Evolutionary conservation across 169 alveolate genomes (phyloP), one percentile per base, ranked within the genome.

Genomic region (Plasmodium ovale): DNA sequence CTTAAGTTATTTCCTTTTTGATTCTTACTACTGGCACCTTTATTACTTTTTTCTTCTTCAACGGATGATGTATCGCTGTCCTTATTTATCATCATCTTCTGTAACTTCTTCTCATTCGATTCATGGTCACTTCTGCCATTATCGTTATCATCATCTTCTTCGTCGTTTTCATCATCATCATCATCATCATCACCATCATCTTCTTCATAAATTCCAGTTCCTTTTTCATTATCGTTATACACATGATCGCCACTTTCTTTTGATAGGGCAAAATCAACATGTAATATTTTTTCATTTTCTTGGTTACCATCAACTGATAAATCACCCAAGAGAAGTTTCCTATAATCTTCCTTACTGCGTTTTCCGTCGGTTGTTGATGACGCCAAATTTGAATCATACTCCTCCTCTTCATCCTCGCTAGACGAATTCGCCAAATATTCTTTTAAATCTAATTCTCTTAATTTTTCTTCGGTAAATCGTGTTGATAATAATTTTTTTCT

Each of bases 401-500:
- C 51, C 33, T 54, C 72, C 31, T 87, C 93, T 35, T 31, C 72
- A 71, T 67, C 56, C n/a, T n/a, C 71, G 31, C 90, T 72, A 31
- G 88, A 71, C 2, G 94, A 91, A 62, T 88, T 87, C 29, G 92
- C 93, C 47, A 92, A 62, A 67, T 70, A 92, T 60, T 68, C 94
- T 35, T 88, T 70, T 65, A 92, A 54, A 64, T 92, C 95, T 42
- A 87, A 44, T 39, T 92, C 93, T 39, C 77, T 74, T 60, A 92
- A 65, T 67, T 92, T 88, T 58, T 88, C 92, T 82, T 87, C 93
- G 35, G 82, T 85, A 56, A 88, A 92, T 47, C 87, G 72, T 4
- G 93, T 94, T 16, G 95, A 89, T 67, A 97, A 94, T 70, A 97
- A 92, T 67, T 94, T 94, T 87, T 99, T 94, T 73, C 96, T 95